Evolutionary conservation across 2,329 filamentous ascomycete genomes (phyloP).

Genomic region (Colletotrichum truncatum): DNA sequence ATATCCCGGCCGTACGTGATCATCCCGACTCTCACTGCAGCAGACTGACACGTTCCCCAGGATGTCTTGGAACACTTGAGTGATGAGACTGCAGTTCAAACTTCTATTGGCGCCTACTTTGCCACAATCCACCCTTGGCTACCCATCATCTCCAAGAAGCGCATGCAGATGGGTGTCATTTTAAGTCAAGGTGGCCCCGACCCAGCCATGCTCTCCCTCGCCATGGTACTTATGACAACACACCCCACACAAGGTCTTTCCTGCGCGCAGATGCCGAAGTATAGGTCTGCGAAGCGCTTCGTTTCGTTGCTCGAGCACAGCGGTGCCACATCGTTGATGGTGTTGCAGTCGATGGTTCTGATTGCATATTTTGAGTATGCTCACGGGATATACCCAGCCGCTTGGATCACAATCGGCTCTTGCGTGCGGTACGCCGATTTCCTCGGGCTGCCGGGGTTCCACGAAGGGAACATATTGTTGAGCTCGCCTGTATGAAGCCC

Average conservation of each 20-base stretch:
- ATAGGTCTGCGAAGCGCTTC: constrained; percentile 53
- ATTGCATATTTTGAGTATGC: constrained; percentile 57
- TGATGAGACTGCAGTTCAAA: constrained; percentile 45
- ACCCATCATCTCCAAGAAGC: constrained; percentile 56
- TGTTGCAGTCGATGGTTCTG: constrained; percentile 55
- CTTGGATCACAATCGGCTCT: constrained; percentile 56
- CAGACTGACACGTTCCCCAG: constrained; percentile 30
- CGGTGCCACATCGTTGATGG: constrained; percentile 50
- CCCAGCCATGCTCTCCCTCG: constrained; percentile 55
- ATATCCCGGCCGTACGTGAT: constrained; percentile 47
- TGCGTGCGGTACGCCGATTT: constrained; percentile 55
- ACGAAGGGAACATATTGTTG: constrained; percentile 47
- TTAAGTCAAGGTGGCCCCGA: constrained; percentile 54
- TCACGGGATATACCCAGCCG: constrained; percentile 59
- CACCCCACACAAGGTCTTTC: constrained; percentile 44
- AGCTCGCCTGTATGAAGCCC: constrained; percentile 41
- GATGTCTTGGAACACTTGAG: constrained; percentile 51
- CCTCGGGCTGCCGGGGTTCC: constrained; percentile 49
- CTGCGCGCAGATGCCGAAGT: constrained; percentile 47
- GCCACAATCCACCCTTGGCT: constrained; percentile 55
- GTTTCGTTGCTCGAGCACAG: constrained; percentile 49
- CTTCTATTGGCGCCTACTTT: constrained; percentile 51
- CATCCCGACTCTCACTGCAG: not conserved
- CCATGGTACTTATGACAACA: constrained; percentile 56
- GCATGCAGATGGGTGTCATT: constrained; percentile 51